These are phyloP conservation scores for Naganishia sp. DNA, from an alignment of 1,284 basidiomycete genomes.

Conservation along the genomic window DNA sequence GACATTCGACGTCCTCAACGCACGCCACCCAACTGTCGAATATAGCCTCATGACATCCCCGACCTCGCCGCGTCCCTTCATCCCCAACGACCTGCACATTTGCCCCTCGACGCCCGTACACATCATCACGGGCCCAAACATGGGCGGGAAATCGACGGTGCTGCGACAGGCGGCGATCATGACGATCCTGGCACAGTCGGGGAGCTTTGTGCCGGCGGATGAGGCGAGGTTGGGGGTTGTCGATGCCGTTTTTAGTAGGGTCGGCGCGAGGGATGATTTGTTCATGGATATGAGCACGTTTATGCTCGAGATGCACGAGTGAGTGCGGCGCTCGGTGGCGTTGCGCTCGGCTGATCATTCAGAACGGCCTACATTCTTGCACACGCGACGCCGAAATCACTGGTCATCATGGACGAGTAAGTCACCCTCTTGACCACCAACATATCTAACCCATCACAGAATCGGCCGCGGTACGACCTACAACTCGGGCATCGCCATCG, in stretches of 20 bases:
- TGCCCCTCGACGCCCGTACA: constrained; percentile 64
- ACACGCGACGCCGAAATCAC: constrained; percentile 74
- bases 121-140: constrained; percentile 93
- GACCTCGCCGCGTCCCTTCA: constrained; percentile 63
- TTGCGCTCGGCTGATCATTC: neutral
- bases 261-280: constrained; percentile 95
- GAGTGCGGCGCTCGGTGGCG: constrained; percentile 29
- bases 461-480: constrained; percentile 91
- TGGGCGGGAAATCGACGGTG: constrained; percentile 89
- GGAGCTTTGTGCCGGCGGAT: constrained; percentile 89
- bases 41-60: constrained; percentile 74
- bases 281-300: constrained; percentile 92
- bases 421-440: constrained; percentile 19
- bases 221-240: constrained; percentile 77
- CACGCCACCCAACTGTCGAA: constrained; percentile 91
- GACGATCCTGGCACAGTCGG: constrained; percentile 85
- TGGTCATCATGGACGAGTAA: constrained; percentile 92
- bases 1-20: constrained; percentile 68
- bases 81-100: constrained; percentile 75
- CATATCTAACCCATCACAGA: constrained; percentile 33
- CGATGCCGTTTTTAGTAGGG: constrained; percentile 86
- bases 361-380: constrained; percentile 61
- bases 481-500: constrained; percentile 86
- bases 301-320: constrained; percentile 59
- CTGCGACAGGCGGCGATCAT: constrained; percentile 90